Base-by-base conservation (phyloP, 371 early-diverging fungal genomes). In the Polyrhizophydium stewartii region DNA sequence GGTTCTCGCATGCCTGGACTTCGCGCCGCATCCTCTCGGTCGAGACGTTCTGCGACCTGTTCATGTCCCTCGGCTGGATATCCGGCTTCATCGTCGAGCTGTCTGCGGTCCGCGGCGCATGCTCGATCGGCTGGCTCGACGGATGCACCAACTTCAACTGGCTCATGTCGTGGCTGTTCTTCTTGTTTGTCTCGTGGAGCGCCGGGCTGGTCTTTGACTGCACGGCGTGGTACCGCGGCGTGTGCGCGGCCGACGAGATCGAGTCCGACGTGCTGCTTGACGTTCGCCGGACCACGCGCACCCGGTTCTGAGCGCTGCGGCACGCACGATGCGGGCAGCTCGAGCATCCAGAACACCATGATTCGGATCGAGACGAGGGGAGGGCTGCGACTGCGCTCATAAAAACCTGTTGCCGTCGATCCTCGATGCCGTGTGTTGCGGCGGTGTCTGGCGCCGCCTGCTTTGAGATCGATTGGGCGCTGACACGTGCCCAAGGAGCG, bases 101-200 rank as follows among this genome's bases (percentile, higher is more conserved):
- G 19, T 9, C 46, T 37, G 33, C 43, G 16, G 55, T 64, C 19
- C 27, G 41, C 9, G 55, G 52, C 28, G 46, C 25, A n/a, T 64
- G 64, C 31, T n/a, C 57, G 24, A 3, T n/a, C 21, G 55, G 21
- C 5, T 22, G 24, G 13, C 17, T 13, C 33, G 10, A 6, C 19
- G 64, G 60, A 13, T 64, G 64, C 55, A 43, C 28, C 21, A 49
- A 40, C 40, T 64, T 55, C 52, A 64, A 64, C 45, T 64, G 64
- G 64, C 7, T 59, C 38, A 32, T 59, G 10, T 47, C 64, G 25
- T 64, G 58, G 58, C 17, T 59, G 0, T 58, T 64, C 47, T 64
- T 64, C 37, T 22, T 49, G 31, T 64, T 64, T 30, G 17, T 60
- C 17, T 58, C 55, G 13, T 64, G 40, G 35, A 28, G 33, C 30